Percentiles rank a stretch among this genome's conserved stretches.
phyloP scores from a whole-genome alignment of 139 green algal genomes.

The Chlamydomonas sphaeroides region DNA sequence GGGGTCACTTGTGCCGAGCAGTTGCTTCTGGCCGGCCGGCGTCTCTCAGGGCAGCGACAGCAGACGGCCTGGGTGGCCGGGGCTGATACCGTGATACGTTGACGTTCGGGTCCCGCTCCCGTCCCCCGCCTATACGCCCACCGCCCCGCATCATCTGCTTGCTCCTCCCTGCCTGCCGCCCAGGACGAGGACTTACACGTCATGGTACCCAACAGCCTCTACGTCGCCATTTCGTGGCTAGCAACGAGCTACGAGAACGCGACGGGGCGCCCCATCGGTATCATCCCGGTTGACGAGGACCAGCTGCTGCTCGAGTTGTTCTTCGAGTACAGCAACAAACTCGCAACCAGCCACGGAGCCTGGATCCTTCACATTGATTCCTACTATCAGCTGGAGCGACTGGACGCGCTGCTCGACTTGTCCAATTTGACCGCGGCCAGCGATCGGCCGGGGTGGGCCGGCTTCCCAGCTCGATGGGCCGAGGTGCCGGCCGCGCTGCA shows the following conservation, averaged over 20 bases:
- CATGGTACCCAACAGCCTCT: neutral
- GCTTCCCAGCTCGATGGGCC: neutral
- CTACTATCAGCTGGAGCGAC: slow-evolving; percentile 6
- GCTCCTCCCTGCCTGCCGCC: too few species aligned
- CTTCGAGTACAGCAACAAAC: slow-evolving; percentile 11
- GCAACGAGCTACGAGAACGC: neutral
- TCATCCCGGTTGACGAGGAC: slow-evolving; percentile 16
- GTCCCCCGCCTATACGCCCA: too few species aligned
- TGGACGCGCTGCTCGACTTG: neutral
- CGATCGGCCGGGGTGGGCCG: neutral
- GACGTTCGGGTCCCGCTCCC: too few species aligned
- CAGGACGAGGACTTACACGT: too few species aligned
- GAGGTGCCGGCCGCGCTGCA: neutral
- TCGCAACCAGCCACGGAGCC: slow-evolving; percentile 10
- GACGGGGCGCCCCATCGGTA: neutral
- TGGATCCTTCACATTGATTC: slow-evolving; percentile 18
- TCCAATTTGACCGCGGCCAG: neutral
- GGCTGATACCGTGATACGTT: too few species aligned
- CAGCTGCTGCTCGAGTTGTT: slow-evolving; percentile 10
- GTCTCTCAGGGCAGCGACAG: too few species aligned
- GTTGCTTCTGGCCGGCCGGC: too few species aligned
- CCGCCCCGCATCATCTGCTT: too few species aligned
- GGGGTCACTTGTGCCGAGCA: too few species aligned
- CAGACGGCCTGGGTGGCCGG: too few species aligned
- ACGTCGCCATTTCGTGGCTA: neutral